Evolutionary conservation across 179 eudicot genomes (phyloP), one percentile per base, ranked within the genome.

Genomic region (Pouteria campechiana): DNA sequence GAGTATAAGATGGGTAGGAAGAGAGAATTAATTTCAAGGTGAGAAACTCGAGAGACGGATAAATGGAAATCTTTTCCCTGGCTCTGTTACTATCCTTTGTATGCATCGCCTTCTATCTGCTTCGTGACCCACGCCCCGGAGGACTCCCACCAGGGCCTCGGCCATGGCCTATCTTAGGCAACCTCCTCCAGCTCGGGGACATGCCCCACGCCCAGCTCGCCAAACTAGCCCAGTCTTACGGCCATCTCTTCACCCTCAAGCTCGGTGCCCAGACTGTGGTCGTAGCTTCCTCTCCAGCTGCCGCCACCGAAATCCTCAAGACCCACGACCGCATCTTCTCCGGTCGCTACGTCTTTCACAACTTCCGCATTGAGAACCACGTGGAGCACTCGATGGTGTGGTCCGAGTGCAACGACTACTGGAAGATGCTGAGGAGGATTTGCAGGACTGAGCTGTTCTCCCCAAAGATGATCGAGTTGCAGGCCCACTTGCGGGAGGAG

Each of bases 141-240:
- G n/a, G n/a, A 12, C 73, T 63, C 48, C 74, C 74, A 33, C 69
- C 66, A 20, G 74, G 74, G n/a, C 74, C 74, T 34, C 43, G 7
- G 5, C 65, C 74, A 49, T 63, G 69, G 65, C 65, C 74, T 18
- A 21, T 68, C 10, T 0, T 63, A 25, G 65, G 69, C 19, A 63
- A 54, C 22, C 34, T 68, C 6, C 48, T 22, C 12, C 58, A 57
- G 17, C 25, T 68, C 28, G 49, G 37, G 12, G 22, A 32, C 32
- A 39, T 14, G 2, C 72, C 67, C 7, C 67, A 60, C 33, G 16
- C 59, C 2, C 12, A 61, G 6, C 39, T 69, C 13, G 2, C 66
- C 7, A 15, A 50, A 29, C 38, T 54, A 6, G 58, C 74, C 16
- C 43, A 43, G 31, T 22, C 34, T 17, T 25, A 69, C 13, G 70